A percentile compares a stretch with the other conserved stretches of the same genome.
Conservation (phyloP, 768 basidiomycete genomes). For the Gloeophyllum trabeum region DNA sequence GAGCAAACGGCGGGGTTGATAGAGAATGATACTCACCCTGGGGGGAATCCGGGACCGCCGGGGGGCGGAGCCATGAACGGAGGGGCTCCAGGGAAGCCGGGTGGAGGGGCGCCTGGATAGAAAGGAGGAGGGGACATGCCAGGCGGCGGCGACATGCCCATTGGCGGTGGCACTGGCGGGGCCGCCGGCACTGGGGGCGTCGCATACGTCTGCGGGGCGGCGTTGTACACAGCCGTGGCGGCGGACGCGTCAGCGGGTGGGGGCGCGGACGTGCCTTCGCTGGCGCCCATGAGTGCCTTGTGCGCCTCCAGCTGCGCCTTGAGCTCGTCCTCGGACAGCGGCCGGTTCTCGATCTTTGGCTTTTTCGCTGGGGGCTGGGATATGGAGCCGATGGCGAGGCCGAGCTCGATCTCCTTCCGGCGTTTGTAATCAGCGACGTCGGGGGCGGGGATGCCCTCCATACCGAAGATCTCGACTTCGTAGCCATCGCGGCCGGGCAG, state of each 20-base stretch:
- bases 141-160: slow-evolving; percentile 24
- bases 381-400: slow-evolving; percentile 72
- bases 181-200: slow-evolving; percentile 24
- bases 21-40: slow-evolving; percentile 31
- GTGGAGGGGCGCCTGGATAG: slow-evolving; percentile 7
- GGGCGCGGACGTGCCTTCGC: slow-evolving; percentile 21
- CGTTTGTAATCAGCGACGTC: slow-evolving; percentile 95
- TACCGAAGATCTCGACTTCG: slow-evolving; percentile 98
- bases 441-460: slow-evolving; percentile 95
- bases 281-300: slow-evolving; percentile 80
- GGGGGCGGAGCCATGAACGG: slow-evolving; percentile 23
- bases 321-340: slow-evolving; percentile 75
- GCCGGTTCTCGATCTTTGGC: slow-evolving; percentile 68
- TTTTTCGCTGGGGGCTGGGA: slow-evolving; percentile 75
- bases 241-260: slow-evolving; percentile 26
- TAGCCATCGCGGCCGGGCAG: slow-evolving; percentile 95
- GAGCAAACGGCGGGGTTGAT: slow-evolving; percentile 7
- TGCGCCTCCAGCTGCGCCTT: slow-evolving; percentile 81
- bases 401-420: slow-evolving; percentile 89
- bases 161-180: slow-evolving; percentile 12
- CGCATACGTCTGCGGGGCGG: slow-evolving; percentile 63
- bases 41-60: slow-evolving; percentile 40
- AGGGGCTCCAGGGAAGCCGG: slow-evolving; percentile 7
- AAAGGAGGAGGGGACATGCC: slow-evolving; percentile 26
- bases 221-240: slow-evolving; percentile 57